Conservation (phyloP, 495 filamentous ascomycete species). For the Oidiodendron maius region DNA sequence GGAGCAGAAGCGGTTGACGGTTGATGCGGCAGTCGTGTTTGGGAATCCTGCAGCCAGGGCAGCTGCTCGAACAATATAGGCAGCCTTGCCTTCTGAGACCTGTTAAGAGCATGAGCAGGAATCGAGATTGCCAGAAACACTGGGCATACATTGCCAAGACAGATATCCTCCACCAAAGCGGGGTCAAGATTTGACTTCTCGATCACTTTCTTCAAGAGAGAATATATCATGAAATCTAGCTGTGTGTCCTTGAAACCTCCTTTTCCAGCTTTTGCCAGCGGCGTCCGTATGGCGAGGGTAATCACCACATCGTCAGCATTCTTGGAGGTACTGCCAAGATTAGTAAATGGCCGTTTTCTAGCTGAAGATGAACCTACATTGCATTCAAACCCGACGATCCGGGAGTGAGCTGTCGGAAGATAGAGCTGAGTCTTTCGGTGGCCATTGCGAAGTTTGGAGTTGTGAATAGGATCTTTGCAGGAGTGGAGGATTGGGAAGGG, state of each 20-base stretch:
- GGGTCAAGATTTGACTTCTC: conserved; percentile 75
- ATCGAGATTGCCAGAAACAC: conserved; percentile 2
- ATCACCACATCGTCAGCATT: conserved; percentile 96
- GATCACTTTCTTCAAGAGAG: conserved; percentile 69
- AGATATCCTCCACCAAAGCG: conserved; percentile 82
- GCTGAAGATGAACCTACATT: conserved; percentile 54
- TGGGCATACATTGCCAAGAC: conserved; percentile 77
- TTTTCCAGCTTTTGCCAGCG: conserved; percentile 69
- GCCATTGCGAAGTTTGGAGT: conserved; percentile 55
- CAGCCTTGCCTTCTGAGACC: conserved; percentile 81
- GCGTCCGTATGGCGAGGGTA: conserved; percentile 73
- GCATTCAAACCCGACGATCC: conserved; percentile 57
- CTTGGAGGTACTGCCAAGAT: conserved; percentile 67
- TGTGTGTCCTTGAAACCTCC: conserved; percentile 93
- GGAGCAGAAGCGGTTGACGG: conserved; percentile 93
- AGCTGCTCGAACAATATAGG: conserved; percentile 86
- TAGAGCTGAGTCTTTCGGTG: conserved; percentile 74
- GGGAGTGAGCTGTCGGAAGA: conserved; percentile 81
- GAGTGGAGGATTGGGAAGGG: background rate
- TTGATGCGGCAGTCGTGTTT: conserved; percentile 73
- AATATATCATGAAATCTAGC: conserved; percentile 79
- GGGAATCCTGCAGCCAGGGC: conserved; percentile 90
- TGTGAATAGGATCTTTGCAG: background rate
- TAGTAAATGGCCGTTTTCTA: conserved; percentile 14
- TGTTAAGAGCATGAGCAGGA: conserved; percentile 32